These are phyloP conservation scores for Tuber microsphaerosporum DNA, from an alignment of 495 filamentous ascomycete genomes.

Conservation along the genomic window DNA sequence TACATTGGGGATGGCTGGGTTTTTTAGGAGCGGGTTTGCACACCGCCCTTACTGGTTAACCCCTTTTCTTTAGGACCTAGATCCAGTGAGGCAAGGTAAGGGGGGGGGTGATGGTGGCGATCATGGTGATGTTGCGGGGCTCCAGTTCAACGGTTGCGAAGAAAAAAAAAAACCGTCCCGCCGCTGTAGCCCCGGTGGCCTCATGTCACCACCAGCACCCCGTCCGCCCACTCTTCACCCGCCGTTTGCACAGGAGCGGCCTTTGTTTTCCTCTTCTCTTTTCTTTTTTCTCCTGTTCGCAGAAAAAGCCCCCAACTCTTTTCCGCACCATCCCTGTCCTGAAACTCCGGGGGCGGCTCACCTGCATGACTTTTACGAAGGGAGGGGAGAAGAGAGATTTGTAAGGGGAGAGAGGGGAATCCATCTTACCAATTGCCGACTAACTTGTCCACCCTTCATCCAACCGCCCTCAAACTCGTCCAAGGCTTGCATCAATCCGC, in stretches of 20 bases:
- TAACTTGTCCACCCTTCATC: slow-evolving; percentile 69
- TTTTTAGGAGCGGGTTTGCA: neutral
- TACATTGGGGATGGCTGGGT: neutral
- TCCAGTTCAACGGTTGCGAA: neutral
- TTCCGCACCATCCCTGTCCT: neutral
- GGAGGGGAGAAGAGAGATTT: neutral
- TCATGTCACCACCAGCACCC: neutral
- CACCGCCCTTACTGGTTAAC: neutral
- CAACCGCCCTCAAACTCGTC: slow-evolving; percentile 82
- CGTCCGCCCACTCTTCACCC: neutral
- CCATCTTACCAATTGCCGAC: slow-evolving; percentile 63
- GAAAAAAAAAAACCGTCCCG: neutral
- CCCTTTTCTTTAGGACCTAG: neutral
- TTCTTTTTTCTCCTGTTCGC: neutral
- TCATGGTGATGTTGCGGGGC: neutral
- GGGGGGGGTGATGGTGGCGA: neutral
- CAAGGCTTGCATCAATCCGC: slow-evolving; percentile 77
- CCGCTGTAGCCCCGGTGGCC: neutral
- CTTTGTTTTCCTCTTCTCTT: neutral
- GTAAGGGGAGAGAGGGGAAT: neutral
- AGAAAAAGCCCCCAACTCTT: neutral
- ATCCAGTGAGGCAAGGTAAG: neutral
- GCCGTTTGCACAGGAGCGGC: neutral
- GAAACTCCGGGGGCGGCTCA: neutral
- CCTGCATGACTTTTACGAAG: neutral